These are phyloP conservation scores for Talaromyces islandicus DNA, from an alignment of 2,329 filamentous ascomycete species.

Conservation along the genomic window DNA sequence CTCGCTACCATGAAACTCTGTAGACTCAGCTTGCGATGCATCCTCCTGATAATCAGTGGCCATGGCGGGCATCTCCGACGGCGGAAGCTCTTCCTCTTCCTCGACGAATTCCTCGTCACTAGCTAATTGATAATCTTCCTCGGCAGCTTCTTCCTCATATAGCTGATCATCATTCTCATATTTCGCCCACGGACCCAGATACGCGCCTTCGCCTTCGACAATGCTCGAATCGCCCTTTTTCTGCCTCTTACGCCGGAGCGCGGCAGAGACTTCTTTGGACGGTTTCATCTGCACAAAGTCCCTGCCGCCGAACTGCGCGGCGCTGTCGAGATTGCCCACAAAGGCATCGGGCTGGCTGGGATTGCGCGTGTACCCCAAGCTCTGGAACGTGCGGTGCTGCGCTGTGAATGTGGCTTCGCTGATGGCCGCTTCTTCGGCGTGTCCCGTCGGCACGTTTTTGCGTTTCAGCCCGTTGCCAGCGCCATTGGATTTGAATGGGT, in stretches of 20 bases:
- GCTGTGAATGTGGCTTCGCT: slow-evolving; percentile 86
- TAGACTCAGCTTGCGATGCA: slow-evolving; percentile 68
- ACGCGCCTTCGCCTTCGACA: slow-evolving; percentile 79
- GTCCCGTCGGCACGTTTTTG: slow-evolving; percentile 78
- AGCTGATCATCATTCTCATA: slow-evolving; percentile 70
- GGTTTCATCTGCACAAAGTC: slow-evolving; percentile 51
- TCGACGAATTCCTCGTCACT: slow-evolving; percentile 77
- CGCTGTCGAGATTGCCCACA: slow-evolving; percentile 44
- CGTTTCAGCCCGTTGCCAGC: slow-evolving; percentile 56
- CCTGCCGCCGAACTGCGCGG: slow-evolving; percentile 40
- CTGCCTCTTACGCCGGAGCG: slow-evolving; percentile 68
- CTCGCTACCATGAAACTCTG: slow-evolving; percentile 75
- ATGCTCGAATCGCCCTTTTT: slow-evolving; percentile 77
- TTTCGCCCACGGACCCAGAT: slow-evolving; percentile 90
- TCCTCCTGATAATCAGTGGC: slow-evolving; percentile 46
- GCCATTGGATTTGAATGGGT: slow-evolving; percentile 65
- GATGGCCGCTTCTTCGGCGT: slow-evolving; percentile 79
- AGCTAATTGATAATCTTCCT: slow-evolving; percentile 64
- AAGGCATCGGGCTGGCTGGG: slow-evolving; percentile 38
- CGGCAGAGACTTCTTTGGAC: slow-evolving; percentile 65
- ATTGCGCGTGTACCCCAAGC: slow-evolving; percentile 50
- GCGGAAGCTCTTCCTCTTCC: slow-evolving; percentile 58
- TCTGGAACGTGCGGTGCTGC: slow-evolving; percentile 78
- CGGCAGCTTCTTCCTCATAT: slow-evolving; percentile 60
- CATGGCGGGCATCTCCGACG: slow-evolving; percentile 44